phyloP scores from a whole-genome alignment of 352 stramenopile genomes.

The Pythium utonaiense region DNA sequence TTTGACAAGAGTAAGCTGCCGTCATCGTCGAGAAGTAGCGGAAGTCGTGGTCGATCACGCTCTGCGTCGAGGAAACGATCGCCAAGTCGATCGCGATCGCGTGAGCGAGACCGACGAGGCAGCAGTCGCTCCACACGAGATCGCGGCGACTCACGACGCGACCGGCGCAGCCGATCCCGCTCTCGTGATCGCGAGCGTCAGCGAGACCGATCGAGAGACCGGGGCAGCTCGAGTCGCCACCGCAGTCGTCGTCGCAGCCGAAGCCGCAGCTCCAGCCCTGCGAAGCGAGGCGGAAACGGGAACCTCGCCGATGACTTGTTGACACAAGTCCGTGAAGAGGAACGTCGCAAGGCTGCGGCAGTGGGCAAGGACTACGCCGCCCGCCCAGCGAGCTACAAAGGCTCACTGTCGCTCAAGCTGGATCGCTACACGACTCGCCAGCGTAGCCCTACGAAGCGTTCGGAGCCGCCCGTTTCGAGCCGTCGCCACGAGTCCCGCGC shows the following conservation, averaged over 20 bases:
- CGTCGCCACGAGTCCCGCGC: neutral
- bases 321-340: conserved; percentile 89
- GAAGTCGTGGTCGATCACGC: conserved; percentile 38
- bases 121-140: conserved; percentile 23
- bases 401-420: conserved; percentile 88
- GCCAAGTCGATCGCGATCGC: conserved; percentile 13
- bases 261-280: conserved; percentile 13
- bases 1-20: conserved; percentile 41
- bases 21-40: conserved; percentile 29
- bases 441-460: conserved; percentile 61
- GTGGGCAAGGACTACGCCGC: conserved; percentile 89
- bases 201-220: conserved; percentile 23
- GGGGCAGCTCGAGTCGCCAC: conserved; percentile 29
- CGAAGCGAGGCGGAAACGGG: neutral
- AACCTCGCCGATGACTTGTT: conserved; percentile 77
- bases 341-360: conserved; percentile 87
- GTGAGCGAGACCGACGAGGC: conserved; percentile 24
- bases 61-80: conserved; percentile 31
- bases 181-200: conserved; percentile 25
- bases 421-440: conserved; percentile 84
- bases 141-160: conserved; percentile 5
- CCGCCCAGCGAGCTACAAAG: conserved; percentile 91
- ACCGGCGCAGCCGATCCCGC: conserved; percentile 39
- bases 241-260: conserved; percentile 26
- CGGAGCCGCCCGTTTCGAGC: conserved; percentile 30